Percentiles rank a stretch among this genome's conserved stretches.
These are phyloP conservation scores for Crataegus laevigata DNA, from an alignment of 306 rosid species.

Conservation along the genomic window DNA sequence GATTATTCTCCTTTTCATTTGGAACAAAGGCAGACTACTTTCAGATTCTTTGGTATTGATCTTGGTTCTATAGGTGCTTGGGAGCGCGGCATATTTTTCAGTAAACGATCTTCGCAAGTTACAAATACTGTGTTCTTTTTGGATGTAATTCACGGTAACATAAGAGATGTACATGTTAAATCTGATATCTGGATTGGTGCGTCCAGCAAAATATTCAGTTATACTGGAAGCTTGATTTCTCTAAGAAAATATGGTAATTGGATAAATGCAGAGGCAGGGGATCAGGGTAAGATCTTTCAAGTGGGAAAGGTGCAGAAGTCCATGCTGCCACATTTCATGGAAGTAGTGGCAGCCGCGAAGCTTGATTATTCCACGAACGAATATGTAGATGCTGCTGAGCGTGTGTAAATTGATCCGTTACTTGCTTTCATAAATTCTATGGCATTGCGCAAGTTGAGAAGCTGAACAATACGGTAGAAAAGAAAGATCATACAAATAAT, in stretches of 20 bases:
- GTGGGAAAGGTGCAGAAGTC: neutral
- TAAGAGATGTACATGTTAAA: neutral
- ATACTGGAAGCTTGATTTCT: neutral
- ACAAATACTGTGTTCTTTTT: neutral
- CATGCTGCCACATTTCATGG: neutral
- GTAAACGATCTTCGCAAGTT: neutral
- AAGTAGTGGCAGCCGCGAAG: no score
- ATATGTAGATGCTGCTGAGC: no score
- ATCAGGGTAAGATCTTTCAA: neutral
- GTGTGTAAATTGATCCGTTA: no score
- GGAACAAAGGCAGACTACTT: no score
- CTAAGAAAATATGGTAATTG: neutral
- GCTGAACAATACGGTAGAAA: no score
- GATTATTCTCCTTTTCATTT: no score
- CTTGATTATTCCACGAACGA: no score
- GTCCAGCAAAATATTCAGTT: neutral
- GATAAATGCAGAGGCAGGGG: neutral
- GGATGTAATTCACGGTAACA: neutral
- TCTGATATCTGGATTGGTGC: neutral
- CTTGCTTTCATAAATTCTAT: no score
- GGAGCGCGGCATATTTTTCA: neutral
- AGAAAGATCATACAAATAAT: no score
- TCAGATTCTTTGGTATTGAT: neutral
- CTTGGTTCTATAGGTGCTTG: neutral
- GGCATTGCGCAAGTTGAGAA: no score